These are phyloP conservation scores for Nasturtium officinale DNA, from an alignment of 345 rosid genomes.

Conservation along the genomic window DNA sequence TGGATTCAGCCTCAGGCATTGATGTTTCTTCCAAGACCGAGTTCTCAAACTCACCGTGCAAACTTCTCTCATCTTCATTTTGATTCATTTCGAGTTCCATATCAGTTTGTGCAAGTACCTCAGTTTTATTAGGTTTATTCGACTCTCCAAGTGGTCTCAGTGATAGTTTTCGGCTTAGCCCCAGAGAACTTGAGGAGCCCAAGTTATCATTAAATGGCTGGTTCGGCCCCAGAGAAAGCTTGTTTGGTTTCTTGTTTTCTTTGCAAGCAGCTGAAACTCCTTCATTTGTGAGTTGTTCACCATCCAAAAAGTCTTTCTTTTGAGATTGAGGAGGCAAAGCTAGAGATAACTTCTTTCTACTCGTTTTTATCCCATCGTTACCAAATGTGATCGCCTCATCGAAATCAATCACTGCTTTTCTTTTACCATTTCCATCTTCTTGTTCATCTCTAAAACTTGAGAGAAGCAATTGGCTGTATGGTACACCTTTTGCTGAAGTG, in stretches of 20 bases:
- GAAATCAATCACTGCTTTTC: conserved; percentile 21
- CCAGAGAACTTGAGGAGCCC: conserved; percentile 9
- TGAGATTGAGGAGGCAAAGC: conserved; percentile 40
- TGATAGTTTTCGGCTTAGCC: conserved; percentile 37
- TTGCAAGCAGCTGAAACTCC: conserved; percentile 22
- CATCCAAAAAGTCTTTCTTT: conserved; percentile 34
- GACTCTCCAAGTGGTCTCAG: conserved; percentile 40
- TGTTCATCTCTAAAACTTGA: conserved; percentile 26
- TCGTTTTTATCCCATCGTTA: conserved; percentile 21
- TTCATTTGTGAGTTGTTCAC: conserved; percentile 27
- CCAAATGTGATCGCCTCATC: conserved; percentile 13
- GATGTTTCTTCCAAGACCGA: conserved; percentile 42
- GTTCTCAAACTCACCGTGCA: conserved; percentile 27
- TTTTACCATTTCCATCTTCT: conserved; percentile 38
- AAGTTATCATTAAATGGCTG: conserved; percentile 42
- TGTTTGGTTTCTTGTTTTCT: conserved; percentile 45
- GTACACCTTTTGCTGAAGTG: conserved; percentile 29
- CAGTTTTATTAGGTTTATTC: conserved; percentile 15
- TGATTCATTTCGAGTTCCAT: conserved; percentile 27
- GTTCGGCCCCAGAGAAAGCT: conserved; percentile 53
- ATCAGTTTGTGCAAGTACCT: conserved; percentile 9
- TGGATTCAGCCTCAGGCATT: conserved; percentile 42
- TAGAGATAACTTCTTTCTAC: conserved; percentile 47
- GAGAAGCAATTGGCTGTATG: not conserved
- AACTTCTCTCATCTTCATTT: conserved; percentile 14